Base-by-base conservation (phyloP, 2,329 filamentous ascomycete species). In the Stachybotrys chartarum region DNA sequence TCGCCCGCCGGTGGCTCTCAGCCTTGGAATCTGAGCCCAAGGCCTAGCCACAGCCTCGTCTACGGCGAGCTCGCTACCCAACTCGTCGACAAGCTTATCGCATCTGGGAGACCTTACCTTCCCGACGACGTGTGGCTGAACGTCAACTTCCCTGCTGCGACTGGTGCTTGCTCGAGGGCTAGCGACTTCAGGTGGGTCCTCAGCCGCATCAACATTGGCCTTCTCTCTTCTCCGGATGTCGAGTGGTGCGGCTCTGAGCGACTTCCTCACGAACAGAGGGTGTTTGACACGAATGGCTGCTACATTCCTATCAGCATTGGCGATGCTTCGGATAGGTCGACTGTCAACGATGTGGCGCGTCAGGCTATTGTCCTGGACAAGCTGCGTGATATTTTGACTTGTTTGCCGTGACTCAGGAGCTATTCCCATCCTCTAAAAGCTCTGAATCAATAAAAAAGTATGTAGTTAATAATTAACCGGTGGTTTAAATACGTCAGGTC, bases 251-350 rank as follows among this genome's bases (percentile, higher is more conserved):
- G 79, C 0, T 69, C 63, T 42, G 71, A 68, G 0, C 72, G 80
- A 12, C 69, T 89, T 60, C 85, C 86, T 0, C 81, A 76, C 5
- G 86, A 89, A 72, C 68, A 68, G 0, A 70, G 72, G 4, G 81
- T 89, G 0, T 69, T 80, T 5, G 60, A 72, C 1, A 69, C 72
- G 1, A 70, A 68, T 1, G 82, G 79, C 0, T 90, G 86, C 64
- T 83, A 78, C 66, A 79, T 81, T n/a, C 81, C 82, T 46, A 75
- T 90, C 49, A 88, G 84, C 58, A 79, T 87, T 5, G 86, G 82
- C 0, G 73, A 81, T 61, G 80, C 83, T 11, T 70, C 66, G 3
- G 79, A 83, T 56, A 88, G 88, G 78, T 76, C 75, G 1, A 86
- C 85, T 12, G 58, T 60, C 46, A 64, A 70, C 24, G 68, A 66